Base-by-base conservation (phyloP, 163 green algal species). In the Prototheca cutis region DNA sequence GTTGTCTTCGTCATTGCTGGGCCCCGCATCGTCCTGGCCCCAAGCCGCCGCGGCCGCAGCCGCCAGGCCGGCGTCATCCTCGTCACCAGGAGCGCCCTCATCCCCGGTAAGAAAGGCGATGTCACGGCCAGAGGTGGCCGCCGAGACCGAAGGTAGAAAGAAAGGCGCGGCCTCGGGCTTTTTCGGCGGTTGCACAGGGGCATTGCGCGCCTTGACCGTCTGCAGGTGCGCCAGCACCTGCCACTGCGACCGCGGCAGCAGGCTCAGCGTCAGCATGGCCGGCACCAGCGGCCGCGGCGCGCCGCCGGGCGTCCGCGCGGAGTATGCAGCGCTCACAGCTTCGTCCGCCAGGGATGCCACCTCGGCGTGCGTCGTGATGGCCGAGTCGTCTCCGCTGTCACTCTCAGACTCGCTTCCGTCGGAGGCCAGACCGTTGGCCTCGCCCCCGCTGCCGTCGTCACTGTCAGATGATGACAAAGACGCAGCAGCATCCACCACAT, bases 151-250 rank as follows among this genome's bases (percentile, higher is more conserved):
- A 15, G 92, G 93, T 53, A 99, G 77, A 82, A 99, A 99, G 76
- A 99, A 99, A 33, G 93, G 93, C 27, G 93, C 93, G 3, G 79
- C 72, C 48, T 89, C 81, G 13, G 88, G 88, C 79, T 98, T 97
- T 65, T 91, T 90, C 25, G 83, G 80, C 0, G 88, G 80, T 61
- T 90, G 59, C 2, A 90, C 72, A 0, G 90, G 89, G 68, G 89
- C 90, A 78, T 85, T 91, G 33, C 85, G 62, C 17, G 74, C 73
- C 70, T 88, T 87, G 65, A 96, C 94, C 39, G 73, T 77, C 51
- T 96, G 91, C 39, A 97, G 76, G 66, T 94, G 78, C 33, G 86
- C 65, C 54, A 98, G 80, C 57, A 55, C 81, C 51, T 94, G 70
- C 88, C 88, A 96, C 68, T 96, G 87, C 23, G 67, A 61, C 21